Evolutionary conservation across 495 filamentous ascomycete genomes (phyloP).

Genomic region (Podospora sp.): DNA sequence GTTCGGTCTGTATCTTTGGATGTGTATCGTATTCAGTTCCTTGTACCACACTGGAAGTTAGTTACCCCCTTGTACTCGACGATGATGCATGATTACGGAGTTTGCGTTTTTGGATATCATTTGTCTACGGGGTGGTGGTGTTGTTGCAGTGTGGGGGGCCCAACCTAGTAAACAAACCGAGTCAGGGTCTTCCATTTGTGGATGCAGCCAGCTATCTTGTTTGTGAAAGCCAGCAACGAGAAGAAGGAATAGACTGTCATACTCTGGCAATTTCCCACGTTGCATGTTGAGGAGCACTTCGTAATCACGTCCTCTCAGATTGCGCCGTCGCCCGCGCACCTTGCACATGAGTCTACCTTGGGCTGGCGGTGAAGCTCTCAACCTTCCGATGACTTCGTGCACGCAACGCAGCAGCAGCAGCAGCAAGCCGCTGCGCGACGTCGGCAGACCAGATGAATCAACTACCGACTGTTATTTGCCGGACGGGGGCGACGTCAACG

Average conservation of each 20-base stretch:
- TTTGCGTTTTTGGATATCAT: slow-evolving; percentile 14
- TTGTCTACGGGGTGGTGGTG: background rate
- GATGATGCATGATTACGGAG: slow-evolving; percentile 14
- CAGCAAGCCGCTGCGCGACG: background rate
- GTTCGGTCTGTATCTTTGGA: background rate
- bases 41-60: background rate
- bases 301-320: background rate
- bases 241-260: background rate
- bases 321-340: background rate
- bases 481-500: background rate
- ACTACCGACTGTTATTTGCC: background rate
- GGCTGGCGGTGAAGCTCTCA: background rate
- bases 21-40: slow-evolving; percentile 4
- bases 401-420: background rate
- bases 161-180: background rate
- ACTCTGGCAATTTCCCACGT: background rate
- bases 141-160: too few relatives aligned
- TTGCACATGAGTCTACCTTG: background rate
- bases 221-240: background rate
- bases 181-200: background rate
- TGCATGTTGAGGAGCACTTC: background rate
- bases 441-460: background rate
- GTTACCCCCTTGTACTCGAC: slow-evolving; percentile 11
- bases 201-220: background rate
- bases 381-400: background rate